A percentile compares a stretch with the other conserved stretches of the same genome.
Evolutionary conservation across 352 stramenopile genomes (phyloP).

Genomic region (Blastocystis sp.): DNA sequence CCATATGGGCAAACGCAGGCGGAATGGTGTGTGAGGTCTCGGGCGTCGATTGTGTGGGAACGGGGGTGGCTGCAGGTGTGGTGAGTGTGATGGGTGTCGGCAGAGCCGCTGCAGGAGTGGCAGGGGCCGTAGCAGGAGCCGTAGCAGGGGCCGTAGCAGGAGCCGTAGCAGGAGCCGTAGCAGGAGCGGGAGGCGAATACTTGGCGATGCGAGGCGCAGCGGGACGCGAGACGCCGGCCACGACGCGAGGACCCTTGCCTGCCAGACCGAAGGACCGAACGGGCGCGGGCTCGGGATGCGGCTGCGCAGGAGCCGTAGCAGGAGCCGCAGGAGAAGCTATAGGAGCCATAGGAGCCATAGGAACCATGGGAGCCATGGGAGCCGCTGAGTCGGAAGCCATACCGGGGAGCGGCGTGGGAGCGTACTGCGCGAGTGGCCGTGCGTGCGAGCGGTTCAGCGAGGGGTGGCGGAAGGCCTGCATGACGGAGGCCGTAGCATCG

Average conservation of each 20-base stretch:
- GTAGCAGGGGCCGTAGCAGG: not conserved
- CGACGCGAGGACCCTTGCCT: slow-evolving; percentile 20
- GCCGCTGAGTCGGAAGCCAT: not conserved
- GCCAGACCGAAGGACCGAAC: slow-evolving; percentile 36
- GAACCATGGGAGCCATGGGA: not conserved
- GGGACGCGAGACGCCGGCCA: not conserved
- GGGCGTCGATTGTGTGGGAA: not conserved
- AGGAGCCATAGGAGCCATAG: not conserved
- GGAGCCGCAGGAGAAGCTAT: not conserved
- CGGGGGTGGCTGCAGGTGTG: not conserved
- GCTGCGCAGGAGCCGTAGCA: not conserved
- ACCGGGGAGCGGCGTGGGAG: not conserved
- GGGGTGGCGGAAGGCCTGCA: slow-evolving; percentile 10
- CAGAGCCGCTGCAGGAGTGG: not conserved
- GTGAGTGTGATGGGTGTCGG: not conserved
- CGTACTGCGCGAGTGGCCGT: not conserved
- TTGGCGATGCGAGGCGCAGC: not conserved
- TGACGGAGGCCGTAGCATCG: not conserved
- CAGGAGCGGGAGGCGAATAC: not conserved
- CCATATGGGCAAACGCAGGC: not conserved
- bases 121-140: not conserved
- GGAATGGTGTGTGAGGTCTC: not conserved
- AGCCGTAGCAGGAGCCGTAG: not conserved
- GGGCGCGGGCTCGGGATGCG: not conserved
- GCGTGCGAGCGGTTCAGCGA: not conserved